phyloP scores from a whole-genome alignment of 2,329 filamentous ascomycete species.

The Botrytis elliptica region DNA sequence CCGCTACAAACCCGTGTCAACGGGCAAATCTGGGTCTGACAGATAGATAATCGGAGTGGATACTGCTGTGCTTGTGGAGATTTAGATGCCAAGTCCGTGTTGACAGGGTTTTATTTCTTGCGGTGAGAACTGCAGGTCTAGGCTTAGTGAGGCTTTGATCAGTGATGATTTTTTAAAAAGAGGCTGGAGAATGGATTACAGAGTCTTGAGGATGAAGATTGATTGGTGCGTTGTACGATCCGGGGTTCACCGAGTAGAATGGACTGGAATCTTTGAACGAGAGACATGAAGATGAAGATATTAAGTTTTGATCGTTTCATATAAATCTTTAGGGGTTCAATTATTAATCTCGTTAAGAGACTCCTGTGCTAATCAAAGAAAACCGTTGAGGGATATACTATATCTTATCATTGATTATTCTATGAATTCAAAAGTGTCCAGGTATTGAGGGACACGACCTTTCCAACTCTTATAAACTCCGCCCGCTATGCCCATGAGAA shows the following conservation, averaged over 20 bases:
- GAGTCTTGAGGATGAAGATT: background rate
- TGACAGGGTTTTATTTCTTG: slow-evolving; percentile 9
- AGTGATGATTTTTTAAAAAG: slow-evolving; percentile 6
- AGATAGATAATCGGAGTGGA: slow-evolving; percentile 10
- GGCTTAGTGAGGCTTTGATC: slow-evolving; percentile 5
- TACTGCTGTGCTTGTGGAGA: background rate
- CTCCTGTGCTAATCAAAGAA: background rate
- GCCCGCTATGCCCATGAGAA: slow-evolving; percentile 34
- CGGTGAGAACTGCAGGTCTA: slow-evolving; percentile 20
- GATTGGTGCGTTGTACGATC: slow-evolving; percentile 14
- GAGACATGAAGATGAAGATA: background rate
- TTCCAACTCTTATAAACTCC: slow-evolving; percentile 31
- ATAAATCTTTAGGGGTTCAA: background rate
- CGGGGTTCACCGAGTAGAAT: slow-evolving; percentile 19
- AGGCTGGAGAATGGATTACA: slow-evolving; percentile 15
- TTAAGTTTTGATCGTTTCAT: background rate
- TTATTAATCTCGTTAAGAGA: background rate
- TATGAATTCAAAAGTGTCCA: slow-evolving; percentile 21
- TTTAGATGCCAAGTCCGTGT: background rate
- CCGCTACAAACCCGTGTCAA: slow-evolving; percentile 10
- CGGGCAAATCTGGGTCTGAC: background rate
- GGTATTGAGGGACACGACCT: slow-evolving; percentile 11
- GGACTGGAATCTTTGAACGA: background rate
- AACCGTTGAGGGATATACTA: background rate
- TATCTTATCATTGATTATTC: slow-evolving; percentile 10